Base-by-base conservation (phyloP, 2,329 filamentous ascomycete species). In the Cyphellophora attinorum region DNA sequence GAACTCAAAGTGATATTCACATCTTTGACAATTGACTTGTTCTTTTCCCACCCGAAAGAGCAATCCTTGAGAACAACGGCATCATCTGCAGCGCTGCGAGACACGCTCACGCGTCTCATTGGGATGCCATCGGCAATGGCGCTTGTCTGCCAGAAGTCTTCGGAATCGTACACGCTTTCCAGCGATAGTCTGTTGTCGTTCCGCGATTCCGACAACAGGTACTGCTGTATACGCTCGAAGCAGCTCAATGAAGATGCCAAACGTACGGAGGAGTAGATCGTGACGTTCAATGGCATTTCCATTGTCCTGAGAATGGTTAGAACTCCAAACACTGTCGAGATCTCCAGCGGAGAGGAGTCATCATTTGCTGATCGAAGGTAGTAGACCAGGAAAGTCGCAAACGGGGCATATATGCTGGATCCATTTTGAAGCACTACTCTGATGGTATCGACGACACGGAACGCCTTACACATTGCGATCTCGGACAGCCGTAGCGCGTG, bases 41-140 rank as follows among this genome's bases (percentile, higher is more conserved):
- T 54, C 4, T 50, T 42, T 23, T 65, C 59, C 65, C 67, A 72
- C 6, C 60, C 60, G 46, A 70, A 70, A 39, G 52, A 58, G 3
- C 55, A 64, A 21, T 64, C 53, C 45, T 65, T 57, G 12, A 70
- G 13, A 11, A 19, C 17, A 12, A 46, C 11, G 11, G 29, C 38
- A 19, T 46, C 38, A 11, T 33, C 27, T 2, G 28, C 12, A 3
- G 19, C 8, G 18, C 28, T 30, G 3, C 23, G 33, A 6, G 13
- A 25, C 4, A 12, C 14, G 18, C 21, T 31, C 13, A 42, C 16
- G 11, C 6, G 17, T 5, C 34, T 30, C 36, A 42, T 38, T 31
- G 31, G 33, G 14, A 44, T 34, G 17, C 31, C 29, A 10, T 39
- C 33, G 13, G 10, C 19, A n/a, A 11, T 11, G 10, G 16, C n/a